These are phyloP conservation scores for Nicotiana otophora DNA, from an alignment of 257 asterid genomes.

Conservation along the genomic window DNA sequence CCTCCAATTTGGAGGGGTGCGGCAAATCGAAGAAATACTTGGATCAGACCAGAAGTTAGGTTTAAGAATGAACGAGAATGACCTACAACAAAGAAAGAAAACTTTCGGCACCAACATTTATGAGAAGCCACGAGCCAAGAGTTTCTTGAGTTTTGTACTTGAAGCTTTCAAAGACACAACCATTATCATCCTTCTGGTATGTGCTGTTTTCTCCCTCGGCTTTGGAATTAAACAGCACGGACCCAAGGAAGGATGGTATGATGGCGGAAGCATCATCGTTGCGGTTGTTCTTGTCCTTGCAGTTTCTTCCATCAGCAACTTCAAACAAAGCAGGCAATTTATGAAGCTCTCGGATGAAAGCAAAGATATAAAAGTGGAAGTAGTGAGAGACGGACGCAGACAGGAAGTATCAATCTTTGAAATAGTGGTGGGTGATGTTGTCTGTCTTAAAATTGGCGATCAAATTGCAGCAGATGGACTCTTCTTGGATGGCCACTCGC, in stretches of 20 bases:
- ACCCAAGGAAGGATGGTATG: constrained; percentile 16
- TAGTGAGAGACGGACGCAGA: constrained; percentile 15
- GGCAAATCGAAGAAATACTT: constrained; percentile 2
- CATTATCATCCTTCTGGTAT: constrained; percentile 8
- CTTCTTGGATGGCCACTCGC: constrained; percentile 33
- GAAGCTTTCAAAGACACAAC: constrained; percentile 16
- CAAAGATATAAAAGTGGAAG: constrained; percentile 6
- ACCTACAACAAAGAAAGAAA: background rate
- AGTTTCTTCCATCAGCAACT: constrained; percentile 18
- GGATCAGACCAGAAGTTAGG: constrained; percentile 6
- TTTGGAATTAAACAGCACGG: constrained; percentile 18
- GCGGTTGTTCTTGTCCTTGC: constrained; percentile 16
- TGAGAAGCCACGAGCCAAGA: background rate
- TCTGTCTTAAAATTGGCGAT: constrained; percentile 39
- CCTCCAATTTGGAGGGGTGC: constrained; percentile 6
- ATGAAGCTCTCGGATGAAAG: constrained; percentile 14
- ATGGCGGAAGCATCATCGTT: constrained; percentile 14
- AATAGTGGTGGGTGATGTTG: constrained; percentile 27
- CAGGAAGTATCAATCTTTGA: constrained; percentile 24
- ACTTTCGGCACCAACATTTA: constrained; percentile 15
- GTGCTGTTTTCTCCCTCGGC: constrained; percentile 10
- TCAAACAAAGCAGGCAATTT: constrained; percentile 12
- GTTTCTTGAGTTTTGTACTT: constrained; percentile 6
- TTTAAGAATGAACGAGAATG: background rate
- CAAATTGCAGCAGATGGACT: constrained; percentile 45